Evolutionary conservation across 2,329 filamentous ascomycete genomes (phyloP).

Genomic region (Scortechinia acanthostroma): DNA sequence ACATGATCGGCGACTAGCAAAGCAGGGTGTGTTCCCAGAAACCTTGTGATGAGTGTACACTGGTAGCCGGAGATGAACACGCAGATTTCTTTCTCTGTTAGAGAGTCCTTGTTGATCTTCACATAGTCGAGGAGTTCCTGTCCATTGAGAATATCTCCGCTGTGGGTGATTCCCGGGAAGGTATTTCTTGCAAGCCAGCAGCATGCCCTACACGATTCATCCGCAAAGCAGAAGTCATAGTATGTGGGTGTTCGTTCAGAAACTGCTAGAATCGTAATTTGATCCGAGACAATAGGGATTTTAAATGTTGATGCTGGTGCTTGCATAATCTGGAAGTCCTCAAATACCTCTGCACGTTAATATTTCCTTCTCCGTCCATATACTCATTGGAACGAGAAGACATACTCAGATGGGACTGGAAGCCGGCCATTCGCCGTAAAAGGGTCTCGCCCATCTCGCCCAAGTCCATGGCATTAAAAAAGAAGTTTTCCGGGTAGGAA

Average conservation of each 20-base stretch:
- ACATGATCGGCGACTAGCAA: constrained; percentile 11
- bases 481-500: too few species aligned
- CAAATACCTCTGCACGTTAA: too few species aligned
- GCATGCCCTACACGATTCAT: constrained; percentile 8
- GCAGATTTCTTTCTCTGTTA: constrained; percentile 8
- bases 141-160: constrained; percentile 11
- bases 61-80: constrained; percentile 14
- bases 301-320: too few species aligned
- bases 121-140: constrained; percentile 10
- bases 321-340: too few species aligned
- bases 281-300: too few species aligned
- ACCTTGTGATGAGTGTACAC: constrained; percentile 8
- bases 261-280: too few species aligned
- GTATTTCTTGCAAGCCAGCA: constrained; percentile 9
- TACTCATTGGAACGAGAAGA: too few species aligned
- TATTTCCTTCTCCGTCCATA: too few species aligned
- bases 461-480: too few species aligned
- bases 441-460: too few species aligned
- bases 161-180: constrained; percentile 11
- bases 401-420: too few species aligned
- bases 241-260: constrained; percentile 11
- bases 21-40: constrained; percentile 8
- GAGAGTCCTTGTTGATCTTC: constrained; percentile 5
- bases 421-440: too few species aligned
- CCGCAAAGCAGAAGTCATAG: constrained; percentile 14